Percentiles rank a stretch among this genome's conserved stretches.
phyloP scores from a whole-genome alignment of 495 filamentous ascomycete genomes.

The Tuber aestivum region DNA sequence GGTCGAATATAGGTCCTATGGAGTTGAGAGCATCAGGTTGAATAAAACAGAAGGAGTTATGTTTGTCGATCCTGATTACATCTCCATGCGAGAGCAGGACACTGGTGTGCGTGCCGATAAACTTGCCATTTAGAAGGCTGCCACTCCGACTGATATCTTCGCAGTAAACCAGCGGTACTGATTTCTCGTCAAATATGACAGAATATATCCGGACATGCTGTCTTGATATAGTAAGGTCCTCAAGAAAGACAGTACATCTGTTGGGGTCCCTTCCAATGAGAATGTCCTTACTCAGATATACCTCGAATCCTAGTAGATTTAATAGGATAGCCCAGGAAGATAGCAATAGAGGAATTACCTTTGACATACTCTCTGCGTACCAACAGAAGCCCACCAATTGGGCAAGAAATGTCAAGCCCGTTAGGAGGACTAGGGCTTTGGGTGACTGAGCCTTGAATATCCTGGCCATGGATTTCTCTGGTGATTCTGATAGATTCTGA shows the following conservation, averaged over 20 bases:
- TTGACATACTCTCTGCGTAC: neutral
- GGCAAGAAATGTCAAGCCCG: neutral
- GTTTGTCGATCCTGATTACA: constrained; percentile 39
- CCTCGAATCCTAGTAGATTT: neutral
- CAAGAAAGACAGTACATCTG: neutral
- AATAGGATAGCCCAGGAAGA: neutral
- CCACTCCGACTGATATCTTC: constrained; percentile 51
- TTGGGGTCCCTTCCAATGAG: neutral
- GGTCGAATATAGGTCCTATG: constrained; percentile 5
- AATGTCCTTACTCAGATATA: neutral
- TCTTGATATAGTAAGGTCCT: neutral
- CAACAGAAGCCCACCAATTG: neutral
- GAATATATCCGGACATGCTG: constrained; percentile 51
- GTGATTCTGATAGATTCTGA: neutral
- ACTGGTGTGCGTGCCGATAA: constrained; percentile 44
- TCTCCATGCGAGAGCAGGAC: constrained; percentile 50
- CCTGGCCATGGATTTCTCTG: neutral
- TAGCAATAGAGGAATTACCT: neutral
- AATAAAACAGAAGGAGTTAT: constrained; percentile 26
- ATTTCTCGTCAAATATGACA: constrained; percentile 47
- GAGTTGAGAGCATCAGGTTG: constrained; percentile 1
- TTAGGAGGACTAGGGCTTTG: neutral
- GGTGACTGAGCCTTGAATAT: neutral
- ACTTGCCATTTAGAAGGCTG: constrained; percentile 46
- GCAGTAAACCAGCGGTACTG: constrained; percentile 52